Conservation (phyloP, 2,329 filamentous ascomycete genomes). For the Curvularia lunata region DNA sequence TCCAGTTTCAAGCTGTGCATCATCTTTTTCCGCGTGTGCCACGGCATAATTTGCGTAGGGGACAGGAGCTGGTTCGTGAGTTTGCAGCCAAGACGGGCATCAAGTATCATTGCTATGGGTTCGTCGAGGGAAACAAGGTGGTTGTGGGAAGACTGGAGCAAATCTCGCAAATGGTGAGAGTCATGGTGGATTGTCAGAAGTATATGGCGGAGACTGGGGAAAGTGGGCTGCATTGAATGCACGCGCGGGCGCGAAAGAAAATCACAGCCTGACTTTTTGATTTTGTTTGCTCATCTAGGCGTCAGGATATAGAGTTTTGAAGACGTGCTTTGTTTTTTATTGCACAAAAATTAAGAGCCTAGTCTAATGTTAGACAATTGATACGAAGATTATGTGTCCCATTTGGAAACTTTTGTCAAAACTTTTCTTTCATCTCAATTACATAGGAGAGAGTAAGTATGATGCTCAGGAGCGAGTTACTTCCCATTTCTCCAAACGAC, state of each 20-base stretch:
- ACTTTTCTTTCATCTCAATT: neutral
- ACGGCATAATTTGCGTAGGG: conserved; percentile 78
- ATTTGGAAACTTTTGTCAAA: neutral
- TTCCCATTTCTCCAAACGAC: too few species aligned
- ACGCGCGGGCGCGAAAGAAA: conserved; percentile 14
- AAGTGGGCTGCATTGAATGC: conserved; percentile 37
- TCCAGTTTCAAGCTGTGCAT: conserved; percentile 90
- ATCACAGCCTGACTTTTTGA: too few species aligned
- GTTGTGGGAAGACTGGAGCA: conserved; percentile 79
- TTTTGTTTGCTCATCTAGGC: too few species aligned
- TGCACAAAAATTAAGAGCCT: neutral
- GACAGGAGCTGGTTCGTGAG: conserved; percentile 77
- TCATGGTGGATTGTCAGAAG: conserved; percentile 47
- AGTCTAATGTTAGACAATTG: neutral
- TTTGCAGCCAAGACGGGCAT: conserved; percentile 85
- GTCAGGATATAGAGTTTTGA: neutral
- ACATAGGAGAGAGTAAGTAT: neutral
- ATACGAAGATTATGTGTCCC: neutral
- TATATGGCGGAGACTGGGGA: conserved; percentile 50
- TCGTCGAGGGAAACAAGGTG: conserved; percentile 80
- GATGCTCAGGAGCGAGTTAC: neutral
- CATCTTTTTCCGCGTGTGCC: conserved; percentile 85
- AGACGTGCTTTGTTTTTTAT: neutral
- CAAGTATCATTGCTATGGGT: conserved; percentile 85
- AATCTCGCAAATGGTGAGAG: conserved; percentile 78